These are phyloP conservation scores for Penicillium bovifimosum DNA, from an alignment of 495 filamentous ascomycete genomes.

Conservation along the genomic window DNA sequence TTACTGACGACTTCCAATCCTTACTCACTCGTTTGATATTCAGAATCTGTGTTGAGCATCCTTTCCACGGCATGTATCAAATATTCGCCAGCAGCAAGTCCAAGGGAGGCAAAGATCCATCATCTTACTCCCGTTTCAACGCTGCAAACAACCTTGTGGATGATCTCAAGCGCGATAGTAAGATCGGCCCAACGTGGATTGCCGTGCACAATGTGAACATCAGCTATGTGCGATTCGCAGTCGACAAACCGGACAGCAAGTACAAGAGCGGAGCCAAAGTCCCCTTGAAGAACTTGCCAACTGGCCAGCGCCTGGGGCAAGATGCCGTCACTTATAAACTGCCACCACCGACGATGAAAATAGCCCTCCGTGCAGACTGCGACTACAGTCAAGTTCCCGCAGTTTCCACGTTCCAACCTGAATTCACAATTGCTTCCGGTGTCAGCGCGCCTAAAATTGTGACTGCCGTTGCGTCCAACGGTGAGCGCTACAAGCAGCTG, in stretches of 20 bases:
- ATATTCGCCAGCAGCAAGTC: slow-evolving; percentile 76
- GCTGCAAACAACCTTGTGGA: slow-evolving; percentile 65
- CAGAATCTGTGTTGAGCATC: slow-evolving; percentile 83
- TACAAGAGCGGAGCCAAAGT: slow-evolving; percentile 65
- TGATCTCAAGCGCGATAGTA: slow-evolving; percentile 48
- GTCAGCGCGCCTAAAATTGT: slow-evolving; percentile 90
- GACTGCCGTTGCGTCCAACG: slow-evolving; percentile 69
- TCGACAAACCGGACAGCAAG: slow-evolving; percentile 52
- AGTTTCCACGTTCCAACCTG: slow-evolving; percentile 60
- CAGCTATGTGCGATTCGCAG: slow-evolving; percentile 67
- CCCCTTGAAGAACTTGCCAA: slow-evolving; percentile 51
- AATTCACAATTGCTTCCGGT: slow-evolving; percentile 80
- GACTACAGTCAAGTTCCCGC: slow-evolving; percentile 73
- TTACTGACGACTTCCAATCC: slow-evolving; percentile 62
- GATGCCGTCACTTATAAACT: slow-evolving; percentile 55
- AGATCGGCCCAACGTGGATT: slow-evolving; percentile 50
- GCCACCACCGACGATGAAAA: slow-evolving; percentile 85
- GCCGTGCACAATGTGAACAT: slow-evolving; percentile 67
- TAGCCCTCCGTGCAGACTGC: slow-evolving; percentile 63
- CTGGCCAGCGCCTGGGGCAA: slow-evolving; percentile 52
- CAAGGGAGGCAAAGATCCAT: slow-evolving; percentile 61
- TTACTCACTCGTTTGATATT: slow-evolving; percentile 66
- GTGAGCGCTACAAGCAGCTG: slow-evolving; percentile 75
- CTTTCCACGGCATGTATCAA: slow-evolving; percentile 94
- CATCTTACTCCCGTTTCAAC: slow-evolving; percentile 61